Percentiles rank a stretch among this genome's conserved stretches.
Conservation (phyloP, 176 grass and related monocot genomes). For the Zoysia pacifica region DNA sequence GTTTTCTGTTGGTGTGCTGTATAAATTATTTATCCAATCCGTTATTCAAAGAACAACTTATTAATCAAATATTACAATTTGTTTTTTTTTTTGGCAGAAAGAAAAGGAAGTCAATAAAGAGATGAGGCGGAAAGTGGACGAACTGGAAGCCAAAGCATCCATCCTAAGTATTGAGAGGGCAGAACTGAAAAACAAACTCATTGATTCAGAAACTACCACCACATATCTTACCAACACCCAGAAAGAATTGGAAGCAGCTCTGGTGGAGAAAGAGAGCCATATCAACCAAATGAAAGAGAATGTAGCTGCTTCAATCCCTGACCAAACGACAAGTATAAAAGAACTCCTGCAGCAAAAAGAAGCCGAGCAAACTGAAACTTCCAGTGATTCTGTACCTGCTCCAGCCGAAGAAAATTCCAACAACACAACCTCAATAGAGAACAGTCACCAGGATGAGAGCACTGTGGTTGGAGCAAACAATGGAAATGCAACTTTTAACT, state of each 20-base stretch:
- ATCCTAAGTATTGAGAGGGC: constrained; percentile 63
- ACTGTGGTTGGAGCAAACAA: constrained; percentile 38
- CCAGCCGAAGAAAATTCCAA: constrained; percentile 38
- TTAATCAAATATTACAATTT: constrained; percentile 15
- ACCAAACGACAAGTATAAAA: constrained; percentile 51
- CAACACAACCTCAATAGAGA: constrained; percentile 35
- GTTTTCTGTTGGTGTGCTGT: no score
- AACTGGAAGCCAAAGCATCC: constrained; percentile 70
- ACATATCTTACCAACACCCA: constrained; percentile 78
- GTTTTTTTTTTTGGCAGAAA: constrained; percentile 52
- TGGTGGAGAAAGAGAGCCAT: constrained; percentile 84
- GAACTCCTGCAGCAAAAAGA: constrained; percentile 76
- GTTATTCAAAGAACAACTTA: neutral
- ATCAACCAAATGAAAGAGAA: constrained; percentile 71
- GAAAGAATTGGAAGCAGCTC: constrained; percentile 78
- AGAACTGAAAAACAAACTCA: constrained; percentile 77
- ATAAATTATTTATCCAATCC: no score
- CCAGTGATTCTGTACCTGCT: constrained; percentile 35
- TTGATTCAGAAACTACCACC: constrained; percentile 68
- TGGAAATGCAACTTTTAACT: constrained; percentile 31
- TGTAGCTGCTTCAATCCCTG: constrained; percentile 44
- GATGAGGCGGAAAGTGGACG: constrained; percentile 68
- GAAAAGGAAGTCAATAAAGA: constrained; percentile 66
- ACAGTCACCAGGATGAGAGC: constrained; percentile 37
- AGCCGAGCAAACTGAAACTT: constrained; percentile 39